Percentiles rank a stretch among this genome's conserved stretches.
Conservation (phyloP, 2,329 filamentous ascomycete species). For the Fusarium clavum region DNA sequence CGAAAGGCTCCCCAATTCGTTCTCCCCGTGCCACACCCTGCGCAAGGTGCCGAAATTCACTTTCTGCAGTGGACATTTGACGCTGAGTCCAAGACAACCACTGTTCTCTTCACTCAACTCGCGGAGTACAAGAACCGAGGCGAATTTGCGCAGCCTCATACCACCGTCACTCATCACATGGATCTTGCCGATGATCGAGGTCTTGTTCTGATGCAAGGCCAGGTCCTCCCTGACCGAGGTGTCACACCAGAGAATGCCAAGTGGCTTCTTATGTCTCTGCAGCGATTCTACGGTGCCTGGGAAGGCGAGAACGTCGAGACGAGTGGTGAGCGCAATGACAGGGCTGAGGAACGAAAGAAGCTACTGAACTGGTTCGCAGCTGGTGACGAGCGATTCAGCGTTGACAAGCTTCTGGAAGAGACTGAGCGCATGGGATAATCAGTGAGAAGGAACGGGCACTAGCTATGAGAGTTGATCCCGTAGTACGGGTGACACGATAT, state of each 20-base stretch:
- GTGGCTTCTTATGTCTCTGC: conserved; percentile 91
- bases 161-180: conserved; percentile 90
- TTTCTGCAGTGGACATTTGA: conserved; percentile 98
- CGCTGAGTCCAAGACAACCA: conserved; percentile 68
- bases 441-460: not conserved
- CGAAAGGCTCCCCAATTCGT: conserved; percentile 87
- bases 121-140: conserved; percentile 93
- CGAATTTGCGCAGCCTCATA: conserved; percentile 91
- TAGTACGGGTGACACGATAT: not conserved
- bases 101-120: conserved; percentile 92
- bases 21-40: conserved; percentile 80
- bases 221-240: conserved; percentile 79
- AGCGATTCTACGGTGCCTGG: conserved; percentile 88
- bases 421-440: conserved; percentile 78
- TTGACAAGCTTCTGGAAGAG: conserved; percentile 89
- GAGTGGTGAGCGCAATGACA: conserved; percentile 61
- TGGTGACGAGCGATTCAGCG: conserved; percentile 82
- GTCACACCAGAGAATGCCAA: conserved; percentile 84
- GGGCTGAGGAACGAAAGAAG: conserved; percentile 71
- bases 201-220: conserved; percentile 87
- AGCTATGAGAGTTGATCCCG: not conserved
- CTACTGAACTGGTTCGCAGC: conserved; percentile 84
- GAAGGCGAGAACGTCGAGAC: conserved; percentile 56
- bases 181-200: conserved; percentile 81
- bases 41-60: conserved; percentile 86